A percentile compares a stretch with the other conserved stretches of the same genome.
phyloP scores from a whole-genome alignment of 495 filamentous ascomycete species.

The Evansstolkia leycettana region DNA sequence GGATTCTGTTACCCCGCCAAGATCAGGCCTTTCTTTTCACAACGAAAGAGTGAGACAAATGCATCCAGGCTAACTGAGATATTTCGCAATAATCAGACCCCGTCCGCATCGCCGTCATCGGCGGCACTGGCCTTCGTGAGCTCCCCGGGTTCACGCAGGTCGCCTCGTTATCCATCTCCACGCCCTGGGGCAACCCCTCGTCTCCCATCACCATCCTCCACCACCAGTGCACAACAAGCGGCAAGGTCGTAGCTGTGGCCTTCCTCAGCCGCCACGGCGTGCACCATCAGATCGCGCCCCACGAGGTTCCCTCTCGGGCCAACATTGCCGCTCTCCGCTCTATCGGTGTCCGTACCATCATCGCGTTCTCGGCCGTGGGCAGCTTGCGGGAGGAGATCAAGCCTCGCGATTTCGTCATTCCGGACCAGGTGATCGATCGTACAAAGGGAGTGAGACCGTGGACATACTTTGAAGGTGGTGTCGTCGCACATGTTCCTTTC shows the following conservation, averaged over 20 bases:
- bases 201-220: constrained; percentile 84
- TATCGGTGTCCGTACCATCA: constrained; percentile 76
- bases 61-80: background rate
- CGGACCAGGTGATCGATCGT: constrained; percentile 93
- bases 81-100: constrained; percentile 37
- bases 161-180: constrained; percentile 55
- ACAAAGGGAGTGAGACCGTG: constrained; percentile 89
- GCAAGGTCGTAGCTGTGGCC: constrained; percentile 58
- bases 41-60: background rate
- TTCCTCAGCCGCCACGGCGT: constrained; percentile 88
- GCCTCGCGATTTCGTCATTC: constrained; percentile 91
- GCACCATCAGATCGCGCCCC: constrained; percentile 80
- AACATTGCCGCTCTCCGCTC: constrained; percentile 91
- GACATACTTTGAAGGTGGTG: constrained; percentile 89
- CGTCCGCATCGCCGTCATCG: constrained; percentile 89
- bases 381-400: constrained; percentile 82
- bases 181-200: constrained; percentile 89
- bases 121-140: constrained; percentile 77
- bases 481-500: constrained; percentile 91
- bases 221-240: constrained; percentile 48
- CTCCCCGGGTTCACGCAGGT: constrained; percentile 69
- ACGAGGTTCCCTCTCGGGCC: constrained; percentile 81
- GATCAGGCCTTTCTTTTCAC: constrained; percentile 2
- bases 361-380: constrained; percentile 93
- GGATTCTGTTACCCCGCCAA: constrained; percentile 6